A percentile compares a stretch with the other conserved stretches of the same genome.
Conservation (phyloP, 441 rosid species). For the Gossypium gossypioides region DNA sequence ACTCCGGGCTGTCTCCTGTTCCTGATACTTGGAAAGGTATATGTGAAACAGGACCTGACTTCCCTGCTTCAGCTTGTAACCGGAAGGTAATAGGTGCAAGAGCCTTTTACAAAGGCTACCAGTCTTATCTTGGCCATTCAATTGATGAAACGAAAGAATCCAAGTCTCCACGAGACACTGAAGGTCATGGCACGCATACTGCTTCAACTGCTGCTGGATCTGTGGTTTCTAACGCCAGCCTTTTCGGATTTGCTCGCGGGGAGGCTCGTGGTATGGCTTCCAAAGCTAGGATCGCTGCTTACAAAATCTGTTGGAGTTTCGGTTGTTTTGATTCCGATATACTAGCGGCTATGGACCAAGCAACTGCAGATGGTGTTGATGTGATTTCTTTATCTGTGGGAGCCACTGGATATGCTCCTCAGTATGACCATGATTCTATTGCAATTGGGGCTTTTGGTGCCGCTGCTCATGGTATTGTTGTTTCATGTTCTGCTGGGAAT, state of each 20-base stretch:
- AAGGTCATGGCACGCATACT: constrained; percentile 81
- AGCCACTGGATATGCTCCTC: constrained; percentile 59
- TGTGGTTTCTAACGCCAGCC: constrained; percentile 48
- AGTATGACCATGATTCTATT: constrained; percentile 55
- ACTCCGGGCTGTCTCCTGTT: constrained; percentile 32
- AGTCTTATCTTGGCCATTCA: constrained; percentile 21
- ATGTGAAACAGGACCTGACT: constrained; percentile 50
- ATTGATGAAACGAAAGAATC: constrained; percentile 37
- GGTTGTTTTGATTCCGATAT: constrained; percentile 81
- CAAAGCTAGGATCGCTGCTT: constrained; percentile 66
- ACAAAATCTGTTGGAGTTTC: constrained; percentile 64
- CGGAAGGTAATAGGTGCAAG: constrained; percentile 70
- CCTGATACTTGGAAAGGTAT: constrained; percentile 57
- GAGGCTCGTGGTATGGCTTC: constrained; percentile 82
- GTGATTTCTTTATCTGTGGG: constrained; percentile 79
- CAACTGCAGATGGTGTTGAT: constrained; percentile 64
- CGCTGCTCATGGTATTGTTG: constrained; percentile 42
- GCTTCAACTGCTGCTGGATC: constrained; percentile 77
- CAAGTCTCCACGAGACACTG: constrained; percentile 62
- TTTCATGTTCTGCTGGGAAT: constrained; percentile 84
- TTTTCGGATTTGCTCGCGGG: constrained; percentile 45
- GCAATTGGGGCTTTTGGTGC: constrained; percentile 79
- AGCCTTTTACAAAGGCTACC: constrained; percentile 44
- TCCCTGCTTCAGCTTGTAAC: constrained; percentile 53
- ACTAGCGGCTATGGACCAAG: constrained; percentile 79